phyloP scores from a whole-genome alignment of 345 rosid genomes.

The Mangifera indica region DNA sequence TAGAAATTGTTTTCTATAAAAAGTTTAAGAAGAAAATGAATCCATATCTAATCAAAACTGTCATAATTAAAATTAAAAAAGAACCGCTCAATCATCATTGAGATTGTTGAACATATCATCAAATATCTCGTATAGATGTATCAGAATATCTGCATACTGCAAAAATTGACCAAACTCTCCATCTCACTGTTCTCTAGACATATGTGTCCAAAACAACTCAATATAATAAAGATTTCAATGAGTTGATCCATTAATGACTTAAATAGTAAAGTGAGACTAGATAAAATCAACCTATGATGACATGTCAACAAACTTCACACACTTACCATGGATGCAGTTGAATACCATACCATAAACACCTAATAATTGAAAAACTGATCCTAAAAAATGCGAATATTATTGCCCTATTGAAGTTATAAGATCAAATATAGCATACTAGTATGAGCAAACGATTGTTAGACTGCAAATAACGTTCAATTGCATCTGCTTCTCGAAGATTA shows the following conservation, averaged over 20 bases:
- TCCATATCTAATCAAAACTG: not conserved
- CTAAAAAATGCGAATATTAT: no score
- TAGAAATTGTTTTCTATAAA: not conserved
- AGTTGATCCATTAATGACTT: not conserved
- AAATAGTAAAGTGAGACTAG: not conserved
- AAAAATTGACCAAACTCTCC: no score
- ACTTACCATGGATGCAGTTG: not conserved
- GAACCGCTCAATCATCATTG: no score
- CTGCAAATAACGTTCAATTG: slow-evolving; percentile 59
- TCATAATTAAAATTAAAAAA: not conserved
- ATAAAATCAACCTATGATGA: not conserved
- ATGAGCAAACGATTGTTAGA: slow-evolving; percentile 84
- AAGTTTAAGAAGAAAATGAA: not conserved
- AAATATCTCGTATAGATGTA: no score
- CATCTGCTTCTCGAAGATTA: slow-evolving; percentile 64
- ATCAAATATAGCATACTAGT: slow-evolving; percentile 69
- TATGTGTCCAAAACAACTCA: not conserved
- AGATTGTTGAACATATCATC: no score
- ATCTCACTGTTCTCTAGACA: no score
- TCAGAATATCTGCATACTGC: no score
- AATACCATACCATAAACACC: not conserved
- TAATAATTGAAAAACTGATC: not conserved
- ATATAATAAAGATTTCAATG: not conserved
- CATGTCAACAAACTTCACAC: not conserved
- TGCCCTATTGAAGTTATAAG: not conserved